phyloP scores from a whole-genome alignment of 169 alveolate genomes.

The Babesia gibsoni region DNA sequence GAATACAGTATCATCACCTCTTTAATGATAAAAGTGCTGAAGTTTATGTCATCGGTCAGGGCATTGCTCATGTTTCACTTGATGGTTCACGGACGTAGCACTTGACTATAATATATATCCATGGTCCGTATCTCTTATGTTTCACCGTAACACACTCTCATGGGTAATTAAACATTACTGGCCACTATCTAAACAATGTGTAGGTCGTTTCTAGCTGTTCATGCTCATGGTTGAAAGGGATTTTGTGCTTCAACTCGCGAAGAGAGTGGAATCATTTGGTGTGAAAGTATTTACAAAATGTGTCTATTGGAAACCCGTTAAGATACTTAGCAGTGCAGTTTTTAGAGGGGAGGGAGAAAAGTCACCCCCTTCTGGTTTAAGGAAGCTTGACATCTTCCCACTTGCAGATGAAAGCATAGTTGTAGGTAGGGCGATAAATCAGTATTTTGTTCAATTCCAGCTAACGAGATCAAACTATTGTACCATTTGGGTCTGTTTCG shows the following conservation, averaged over 20 bases:
- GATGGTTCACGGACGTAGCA: too few relatives aligned
- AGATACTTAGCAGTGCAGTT: neutral
- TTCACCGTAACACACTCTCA: too few relatives aligned
- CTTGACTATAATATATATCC: too few relatives aligned
- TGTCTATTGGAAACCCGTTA: constrained; percentile 45
- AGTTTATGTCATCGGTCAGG: too few relatives aligned
- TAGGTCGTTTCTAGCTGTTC: neutral
- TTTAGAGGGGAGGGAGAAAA: too few relatives aligned
- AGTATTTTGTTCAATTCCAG: constrained; percentile 43
- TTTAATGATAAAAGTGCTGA: too few relatives aligned
- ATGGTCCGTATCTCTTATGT: too few relatives aligned
- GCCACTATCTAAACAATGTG: neutral
- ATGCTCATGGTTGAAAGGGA: neutral
- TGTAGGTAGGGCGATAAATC: constrained; percentile 57
- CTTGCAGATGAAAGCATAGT: neutral
- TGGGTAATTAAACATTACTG: neutral
- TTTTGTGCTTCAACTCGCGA: constrained; percentile 5
- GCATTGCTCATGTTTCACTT: too few relatives aligned
- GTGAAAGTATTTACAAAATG: constrained; percentile 39
- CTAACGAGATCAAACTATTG: constrained; percentile 30
- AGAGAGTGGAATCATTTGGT: neutral
- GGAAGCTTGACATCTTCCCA: neutral
- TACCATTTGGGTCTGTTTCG: constrained; percentile 42
- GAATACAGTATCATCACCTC: too few relatives aligned
- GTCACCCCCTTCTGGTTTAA: too few relatives aligned